A percentile compares a stretch with the other conserved stretches of the same genome.
Evolutionary conservation across 306 rosid species (phyloP).

Genomic region (Vicia villosa): DNA sequence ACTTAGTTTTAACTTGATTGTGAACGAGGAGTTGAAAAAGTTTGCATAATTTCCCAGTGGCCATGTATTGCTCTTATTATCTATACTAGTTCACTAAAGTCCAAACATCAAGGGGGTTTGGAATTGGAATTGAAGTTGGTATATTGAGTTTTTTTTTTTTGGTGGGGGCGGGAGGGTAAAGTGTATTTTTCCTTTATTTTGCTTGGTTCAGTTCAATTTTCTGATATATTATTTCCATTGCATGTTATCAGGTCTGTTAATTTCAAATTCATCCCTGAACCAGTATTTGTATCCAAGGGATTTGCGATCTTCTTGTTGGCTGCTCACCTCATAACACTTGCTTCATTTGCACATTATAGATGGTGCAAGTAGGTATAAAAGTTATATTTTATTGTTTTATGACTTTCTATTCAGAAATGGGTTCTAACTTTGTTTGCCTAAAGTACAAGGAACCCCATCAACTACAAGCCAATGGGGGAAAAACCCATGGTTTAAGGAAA

Average conservation of each 20-base stretch:
- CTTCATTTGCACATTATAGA: constrained; percentile 70
- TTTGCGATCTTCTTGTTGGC: constrained; percentile 73
- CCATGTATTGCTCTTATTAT: neutral
- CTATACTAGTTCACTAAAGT: constrained; percentile 5
- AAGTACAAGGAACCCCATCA: constrained; percentile 24
- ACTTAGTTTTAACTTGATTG: constrained; percentile 35
- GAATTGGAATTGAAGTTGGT: too few species aligned
- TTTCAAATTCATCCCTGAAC: constrained; percentile 91
- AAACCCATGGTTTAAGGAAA: constrained; percentile 2
- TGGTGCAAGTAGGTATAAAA: constrained; percentile 93
- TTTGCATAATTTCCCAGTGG: neutral
- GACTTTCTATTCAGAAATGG: constrained; percentile 16
- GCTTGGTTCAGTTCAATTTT: neutral
- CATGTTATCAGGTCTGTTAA: constrained; percentile 81
- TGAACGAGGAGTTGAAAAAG: constrained; percentile 3
- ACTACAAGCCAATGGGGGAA: neutral
- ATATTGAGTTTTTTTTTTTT: neutral
- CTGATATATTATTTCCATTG: constrained; percentile 42
- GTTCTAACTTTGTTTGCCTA: neutral
- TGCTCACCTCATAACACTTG: constrained; percentile 65
- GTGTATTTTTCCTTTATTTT: neutral
- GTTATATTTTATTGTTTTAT: neutral
- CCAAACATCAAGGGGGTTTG: neutral
- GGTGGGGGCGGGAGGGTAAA: neutral
- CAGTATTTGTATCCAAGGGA: constrained; percentile 79